Evolutionary conservation across 106 monocot genomes (phyloP).

Genomic region (Dioscorea zingiberensis): DNA sequence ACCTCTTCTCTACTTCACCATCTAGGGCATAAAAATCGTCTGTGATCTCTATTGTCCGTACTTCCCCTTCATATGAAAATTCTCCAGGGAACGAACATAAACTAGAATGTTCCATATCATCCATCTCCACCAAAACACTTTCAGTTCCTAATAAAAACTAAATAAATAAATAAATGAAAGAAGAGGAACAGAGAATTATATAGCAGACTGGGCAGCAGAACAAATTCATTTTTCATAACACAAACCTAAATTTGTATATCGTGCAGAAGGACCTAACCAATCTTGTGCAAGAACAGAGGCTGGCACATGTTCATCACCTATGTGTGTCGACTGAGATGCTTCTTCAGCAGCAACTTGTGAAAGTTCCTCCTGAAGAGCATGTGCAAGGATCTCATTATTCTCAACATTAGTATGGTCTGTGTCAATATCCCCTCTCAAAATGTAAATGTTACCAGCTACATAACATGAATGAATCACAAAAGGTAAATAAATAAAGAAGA

Average conservation of each 20-base stretch:
- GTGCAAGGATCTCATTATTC: conserved; percentile 73
- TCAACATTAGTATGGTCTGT: conserved; percentile 32
- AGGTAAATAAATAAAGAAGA: too few relatives aligned
- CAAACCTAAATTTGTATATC: conserved; percentile 27
- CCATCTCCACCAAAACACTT: conserved; percentile 2
- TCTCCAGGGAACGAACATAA: conserved; percentile 48
- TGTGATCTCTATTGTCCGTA: conserved; percentile 33
- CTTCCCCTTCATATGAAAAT: conserved; percentile 25
- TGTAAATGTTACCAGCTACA: too few relatives aligned
- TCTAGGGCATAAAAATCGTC: conserved; percentile 61
- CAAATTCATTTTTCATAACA: not conserved
- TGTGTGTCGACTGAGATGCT: conserved; percentile 35
- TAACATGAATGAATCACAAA: too few relatives aligned
- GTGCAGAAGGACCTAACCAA: conserved; percentile 31
- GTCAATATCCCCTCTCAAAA: conserved; percentile 9
- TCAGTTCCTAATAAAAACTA: conserved; percentile 16
- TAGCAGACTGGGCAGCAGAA: too few relatives aligned
- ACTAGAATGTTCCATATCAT: conserved; percentile 26
- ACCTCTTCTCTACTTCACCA: conserved; percentile 86
- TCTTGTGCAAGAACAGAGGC: conserved; percentile 52
- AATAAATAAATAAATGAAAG: not conserved
- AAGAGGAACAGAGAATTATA: not conserved
- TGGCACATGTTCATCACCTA: conserved; percentile 40
- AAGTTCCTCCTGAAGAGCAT: conserved; percentile 68
- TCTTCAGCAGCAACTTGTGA: conserved; percentile 55